Conservation (phyloP, 2,329 filamentous ascomycete species). For the Mollisiaceae sp. region DNA sequence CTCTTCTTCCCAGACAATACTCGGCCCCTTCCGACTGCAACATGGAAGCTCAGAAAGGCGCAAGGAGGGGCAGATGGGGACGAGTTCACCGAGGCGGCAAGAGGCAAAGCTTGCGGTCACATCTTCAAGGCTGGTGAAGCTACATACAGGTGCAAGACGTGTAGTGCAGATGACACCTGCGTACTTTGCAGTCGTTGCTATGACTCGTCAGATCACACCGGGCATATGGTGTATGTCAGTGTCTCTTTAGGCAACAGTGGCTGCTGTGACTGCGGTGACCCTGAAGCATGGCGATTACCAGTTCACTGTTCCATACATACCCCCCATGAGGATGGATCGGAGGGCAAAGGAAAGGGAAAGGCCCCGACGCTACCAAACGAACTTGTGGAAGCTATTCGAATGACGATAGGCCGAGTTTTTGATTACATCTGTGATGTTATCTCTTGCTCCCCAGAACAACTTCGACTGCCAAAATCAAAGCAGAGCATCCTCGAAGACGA, state of each 20-base stretch:
- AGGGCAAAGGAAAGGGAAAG: slow-evolving; percentile 63
- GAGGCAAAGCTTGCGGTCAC: slow-evolving; percentile 93
- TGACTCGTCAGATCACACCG: slow-evolving; percentile 91
- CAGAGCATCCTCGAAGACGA: slow-evolving; percentile 85
- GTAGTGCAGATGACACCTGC: slow-evolving; percentile 92
- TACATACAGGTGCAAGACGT: slow-evolving; percentile 93
- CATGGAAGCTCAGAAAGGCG: slow-evolving; percentile 81
- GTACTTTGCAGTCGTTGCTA: slow-evolving; percentile 94
- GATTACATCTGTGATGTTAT: slow-evolving; percentile 98
- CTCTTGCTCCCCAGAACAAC: slow-evolving; percentile 95
- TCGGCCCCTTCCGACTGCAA: slow-evolving; percentile 56
- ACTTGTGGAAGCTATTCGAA: slow-evolving; percentile 76
- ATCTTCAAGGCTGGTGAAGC: slow-evolving; percentile 96
- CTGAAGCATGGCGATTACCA: slow-evolving; percentile 89
- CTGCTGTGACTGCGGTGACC: slow-evolving; percentile 96
- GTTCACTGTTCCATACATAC: slow-evolving; percentile 95
- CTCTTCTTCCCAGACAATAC: slow-evolving; percentile 83
- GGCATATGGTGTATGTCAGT: slow-evolving; percentile 87
- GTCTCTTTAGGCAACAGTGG: slow-evolving; percentile 91
- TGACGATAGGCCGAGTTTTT: slow-evolving; percentile 83
- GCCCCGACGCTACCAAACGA: slow-evolving; percentile 71
- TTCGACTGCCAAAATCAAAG: slow-evolving; percentile 82
- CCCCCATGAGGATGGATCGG: slow-evolving; percentile 54
- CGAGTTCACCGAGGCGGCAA: slow-evolving; percentile 90
- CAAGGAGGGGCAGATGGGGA: slow-evolving; percentile 93